Conservation (phyloP, 1,284 basidiomycete genomes). For the Fomitopsis betulina region DNA sequence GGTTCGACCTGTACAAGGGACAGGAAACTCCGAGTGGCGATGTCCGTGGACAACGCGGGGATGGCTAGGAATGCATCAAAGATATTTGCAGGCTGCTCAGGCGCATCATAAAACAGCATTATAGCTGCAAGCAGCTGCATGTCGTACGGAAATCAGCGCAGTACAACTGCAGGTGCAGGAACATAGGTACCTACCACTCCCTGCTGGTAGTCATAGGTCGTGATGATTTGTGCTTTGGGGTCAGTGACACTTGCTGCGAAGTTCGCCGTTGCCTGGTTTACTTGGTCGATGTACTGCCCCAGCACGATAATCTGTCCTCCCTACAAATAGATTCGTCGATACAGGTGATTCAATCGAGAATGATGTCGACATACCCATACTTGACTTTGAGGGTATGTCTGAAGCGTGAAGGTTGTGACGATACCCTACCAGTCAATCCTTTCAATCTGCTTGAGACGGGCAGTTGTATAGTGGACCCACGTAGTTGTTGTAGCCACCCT, state of each 20-base stretch:
- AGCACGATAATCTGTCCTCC: slow-evolving; percentile 47
- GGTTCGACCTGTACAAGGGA: slow-evolving; percentile 37
- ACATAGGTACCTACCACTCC: slow-evolving; percentile 29
- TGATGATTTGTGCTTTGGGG: slow-evolving; percentile 56
- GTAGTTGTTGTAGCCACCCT: slow-evolving; percentile 61
- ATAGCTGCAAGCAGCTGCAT: slow-evolving; percentile 19
- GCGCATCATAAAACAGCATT: slow-evolving; percentile 40
- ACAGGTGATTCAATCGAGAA: too few species aligned
- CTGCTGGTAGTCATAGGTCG: slow-evolving; percentile 43
- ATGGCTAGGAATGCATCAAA: slow-evolving; percentile 40
- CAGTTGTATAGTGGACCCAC: slow-evolving; percentile 27
- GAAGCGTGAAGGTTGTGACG: slow-evolving; percentile 53
- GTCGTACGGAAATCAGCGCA: neutral
- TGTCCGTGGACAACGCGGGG: slow-evolving; percentile 21
- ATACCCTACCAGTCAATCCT: slow-evolving; percentile 44
- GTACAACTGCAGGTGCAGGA: neutral
- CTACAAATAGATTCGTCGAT: slow-evolving; percentile 24
- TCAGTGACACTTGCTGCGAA: slow-evolving; percentile 46
- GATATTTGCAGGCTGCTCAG: slow-evolving; percentile 34
- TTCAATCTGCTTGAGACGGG: neutral
- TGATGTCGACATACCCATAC: slow-evolving; percentile 46
- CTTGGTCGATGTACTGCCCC: slow-evolving; percentile 28
- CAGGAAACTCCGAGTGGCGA: slow-evolving; percentile 32
- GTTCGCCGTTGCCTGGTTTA: slow-evolving; percentile 41
- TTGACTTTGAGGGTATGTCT: slow-evolving; percentile 46